phyloP scores from a whole-genome alignment of 805 yeast genomes.

The Saccharomycopsis fibuligera region DNA sequence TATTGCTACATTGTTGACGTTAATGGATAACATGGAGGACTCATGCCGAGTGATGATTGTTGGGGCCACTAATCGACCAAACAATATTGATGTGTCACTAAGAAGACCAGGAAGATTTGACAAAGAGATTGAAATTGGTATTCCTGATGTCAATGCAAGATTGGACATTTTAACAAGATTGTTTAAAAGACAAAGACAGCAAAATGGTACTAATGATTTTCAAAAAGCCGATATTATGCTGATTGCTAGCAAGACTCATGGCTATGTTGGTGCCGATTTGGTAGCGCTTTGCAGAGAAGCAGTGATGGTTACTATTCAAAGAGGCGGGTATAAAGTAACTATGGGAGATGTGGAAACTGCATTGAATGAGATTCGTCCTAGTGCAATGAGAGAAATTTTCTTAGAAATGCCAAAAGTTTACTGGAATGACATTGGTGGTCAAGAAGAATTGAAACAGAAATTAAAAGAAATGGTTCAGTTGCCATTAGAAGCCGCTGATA shows the following conservation, averaged over 20 bases:
- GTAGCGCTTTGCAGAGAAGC: slow-evolving; percentile 84
- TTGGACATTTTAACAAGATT: slow-evolving; percentile 62
- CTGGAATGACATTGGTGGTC: slow-evolving; percentile 97
- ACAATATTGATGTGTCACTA: slow-evolving; percentile 61
- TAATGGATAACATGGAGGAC: slow-evolving; percentile 73
- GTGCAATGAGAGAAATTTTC: slow-evolving; percentile 95
- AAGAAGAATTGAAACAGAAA: slow-evolving; percentile 71
- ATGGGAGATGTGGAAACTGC: slow-evolving; percentile 69
- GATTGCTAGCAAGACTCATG: slow-evolving; percentile 80
- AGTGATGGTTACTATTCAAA: slow-evolving; percentile 73
- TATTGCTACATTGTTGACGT: slow-evolving; percentile 78
- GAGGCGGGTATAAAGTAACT: slow-evolving; percentile 46
- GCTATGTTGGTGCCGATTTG: slow-evolving; percentile 95
- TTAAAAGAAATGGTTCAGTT: slow-evolving; percentile 86
- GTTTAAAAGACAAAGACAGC: slow-evolving; percentile 26
- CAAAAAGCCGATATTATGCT: slow-evolving; percentile 47
- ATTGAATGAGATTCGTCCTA: slow-evolving; percentile 76
- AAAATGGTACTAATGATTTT: slow-evolving; percentile 48
- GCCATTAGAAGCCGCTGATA: slow-evolving; percentile 76
- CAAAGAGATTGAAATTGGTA: slow-evolving; percentile 83
- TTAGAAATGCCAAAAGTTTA: slow-evolving; percentile 89
- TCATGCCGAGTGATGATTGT: slow-evolving; percentile 57
- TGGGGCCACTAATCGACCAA: slow-evolving; percentile 72
- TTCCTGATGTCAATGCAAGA: slow-evolving; percentile 83
- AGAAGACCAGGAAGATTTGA: slow-evolving; percentile 87